Base-by-base conservation (phyloP, 495 filamentous ascomycete species). In the Tuber aestivum region DNA sequence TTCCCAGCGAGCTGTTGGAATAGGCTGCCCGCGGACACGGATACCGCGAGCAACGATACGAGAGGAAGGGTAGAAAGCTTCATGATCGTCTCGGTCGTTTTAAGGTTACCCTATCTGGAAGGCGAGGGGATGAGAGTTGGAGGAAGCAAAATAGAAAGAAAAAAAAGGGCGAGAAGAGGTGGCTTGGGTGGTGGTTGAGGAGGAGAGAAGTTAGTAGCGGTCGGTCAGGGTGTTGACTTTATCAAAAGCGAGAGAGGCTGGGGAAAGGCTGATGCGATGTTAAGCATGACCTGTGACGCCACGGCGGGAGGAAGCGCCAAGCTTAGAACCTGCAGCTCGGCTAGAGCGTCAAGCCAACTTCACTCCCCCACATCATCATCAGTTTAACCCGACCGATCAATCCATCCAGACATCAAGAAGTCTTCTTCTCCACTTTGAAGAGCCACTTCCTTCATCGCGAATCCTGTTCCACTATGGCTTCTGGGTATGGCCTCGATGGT, bases 401-500 rank as follows among this genome's bases (percentile, higher is more conserved):
- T 20, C 27, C 56, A 65, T 18, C 56, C 56, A 18, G 32, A 65
- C 27, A 65, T 32, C 56, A 65, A 65, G 27, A 65, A 61, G 27
- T 18, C 56, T 65, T 65, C 56, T n/a, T n/a, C 6, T 27, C 56
- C 18, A n/a, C 1, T 61, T 61, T n/a, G n/a, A 61, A n/a, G 56
- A 32, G 10, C 35, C 56, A 18, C 27, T 27, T 35, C 56, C 56
- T 65, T 72, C 45, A 20, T 72, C 42, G 45, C 72, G 35, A 50
- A 38, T 44, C 76, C 56, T 10, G 48, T 72, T 72, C 48, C 84
- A 89, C 81, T 84, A 94, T 94, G 92, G 88, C 92, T 86, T 94
- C 92, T 79, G 92, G 92, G 80, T 94, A 90, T 84, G 92, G 92
- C 86, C 87, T 93, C 82, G 89, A 89, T 80, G 92, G 92, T 83